A percentile compares a stretch with the other conserved stretches of the same genome.
Conservation (phyloP, 257 asterid species). For the Parsonsia alboflavescens region DNA sequence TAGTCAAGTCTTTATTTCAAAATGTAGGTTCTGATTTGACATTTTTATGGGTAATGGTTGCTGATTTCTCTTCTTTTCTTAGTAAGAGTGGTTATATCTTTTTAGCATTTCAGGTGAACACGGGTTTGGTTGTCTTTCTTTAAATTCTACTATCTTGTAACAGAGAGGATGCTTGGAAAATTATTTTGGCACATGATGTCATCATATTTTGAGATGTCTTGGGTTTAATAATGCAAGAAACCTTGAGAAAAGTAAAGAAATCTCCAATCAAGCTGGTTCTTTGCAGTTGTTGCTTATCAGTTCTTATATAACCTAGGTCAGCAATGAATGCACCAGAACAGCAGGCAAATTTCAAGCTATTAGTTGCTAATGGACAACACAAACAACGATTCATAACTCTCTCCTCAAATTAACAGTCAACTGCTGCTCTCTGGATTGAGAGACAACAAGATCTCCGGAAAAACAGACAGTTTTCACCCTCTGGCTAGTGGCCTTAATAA, state of each 20-base stretch:
- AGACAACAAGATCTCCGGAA: not conserved
- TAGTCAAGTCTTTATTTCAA: not conserved
- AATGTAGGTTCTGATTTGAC: not conserved
- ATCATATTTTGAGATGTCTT: not conserved
- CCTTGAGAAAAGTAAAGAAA: not conserved
- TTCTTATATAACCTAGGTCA: not conserved
- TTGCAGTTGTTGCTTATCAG: not conserved
- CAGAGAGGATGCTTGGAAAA: not conserved
- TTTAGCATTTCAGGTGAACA: not conserved
- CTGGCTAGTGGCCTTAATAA: not conserved
- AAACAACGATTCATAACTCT: not conserved
- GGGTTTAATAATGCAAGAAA: no score
- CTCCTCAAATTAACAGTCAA: slow-evolving; percentile 5
- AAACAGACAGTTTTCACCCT: not conserved
- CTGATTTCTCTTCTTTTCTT: not conserved
- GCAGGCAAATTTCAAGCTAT: not conserved
- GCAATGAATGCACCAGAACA: not conserved
- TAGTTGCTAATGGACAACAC: not conserved
- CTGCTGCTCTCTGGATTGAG: not conserved
- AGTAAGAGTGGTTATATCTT: not conserved
- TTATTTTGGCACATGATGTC: not conserved
- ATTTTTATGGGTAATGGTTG: not conserved
- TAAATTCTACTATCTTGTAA: not conserved
- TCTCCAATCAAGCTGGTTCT: not conserved
- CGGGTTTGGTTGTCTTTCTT: not conserved